phyloP scores from a whole-genome alignment of 2,329 filamentous ascomycete species.

The Cercospora zeina region DNA sequence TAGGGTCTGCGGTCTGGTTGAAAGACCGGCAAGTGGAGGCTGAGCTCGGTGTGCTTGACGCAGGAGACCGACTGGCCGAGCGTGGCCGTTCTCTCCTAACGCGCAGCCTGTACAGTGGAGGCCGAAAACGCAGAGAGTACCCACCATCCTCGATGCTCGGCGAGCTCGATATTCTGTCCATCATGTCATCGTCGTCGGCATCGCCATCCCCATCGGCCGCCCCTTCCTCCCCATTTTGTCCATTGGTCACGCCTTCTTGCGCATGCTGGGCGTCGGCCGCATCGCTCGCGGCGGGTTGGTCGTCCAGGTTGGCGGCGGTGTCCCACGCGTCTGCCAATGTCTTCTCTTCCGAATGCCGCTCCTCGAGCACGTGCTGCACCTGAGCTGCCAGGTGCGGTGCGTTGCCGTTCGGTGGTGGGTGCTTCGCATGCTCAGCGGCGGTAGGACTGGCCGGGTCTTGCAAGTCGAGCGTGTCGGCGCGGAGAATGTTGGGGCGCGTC shows the following conservation, averaged over 20 bases:
- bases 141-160: constrained; percentile 99
- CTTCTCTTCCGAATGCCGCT: constrained; percentile 70
- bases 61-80: constrained; percentile 46
- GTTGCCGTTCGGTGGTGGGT: constrained; percentile 56
- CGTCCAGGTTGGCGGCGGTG: constrained; percentile 41
- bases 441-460: constrained; percentile 81
- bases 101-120: constrained; percentile 19
- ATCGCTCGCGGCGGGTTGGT: constrained; percentile 50
- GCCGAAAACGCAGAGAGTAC: constrained; percentile 55
- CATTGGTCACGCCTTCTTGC: constrained; percentile 53
- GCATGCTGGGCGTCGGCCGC: constrained; percentile 54
- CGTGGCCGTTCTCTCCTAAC: constrained; percentile 44
- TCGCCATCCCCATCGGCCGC: constrained; percentile 42
- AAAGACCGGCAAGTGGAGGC: constrained; percentile 37
- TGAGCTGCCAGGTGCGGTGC: constrained; percentile 84
- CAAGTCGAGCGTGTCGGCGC: constrained; percentile 86
- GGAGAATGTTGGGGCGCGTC: constrained; percentile 31
- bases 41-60: constrained; percentile 35
- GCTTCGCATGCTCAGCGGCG: constrained; percentile 73
- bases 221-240: constrained; percentile 36
- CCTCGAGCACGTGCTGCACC: constrained; percentile 75
- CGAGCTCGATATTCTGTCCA: constrained; percentile 98
- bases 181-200: constrained; percentile 76
- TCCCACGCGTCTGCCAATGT: constrained; percentile 60
- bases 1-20: constrained; percentile 39